phyloP scores from a whole-genome alignment of 257 asterid genomes.

The Solanum dulcamara region DNA sequence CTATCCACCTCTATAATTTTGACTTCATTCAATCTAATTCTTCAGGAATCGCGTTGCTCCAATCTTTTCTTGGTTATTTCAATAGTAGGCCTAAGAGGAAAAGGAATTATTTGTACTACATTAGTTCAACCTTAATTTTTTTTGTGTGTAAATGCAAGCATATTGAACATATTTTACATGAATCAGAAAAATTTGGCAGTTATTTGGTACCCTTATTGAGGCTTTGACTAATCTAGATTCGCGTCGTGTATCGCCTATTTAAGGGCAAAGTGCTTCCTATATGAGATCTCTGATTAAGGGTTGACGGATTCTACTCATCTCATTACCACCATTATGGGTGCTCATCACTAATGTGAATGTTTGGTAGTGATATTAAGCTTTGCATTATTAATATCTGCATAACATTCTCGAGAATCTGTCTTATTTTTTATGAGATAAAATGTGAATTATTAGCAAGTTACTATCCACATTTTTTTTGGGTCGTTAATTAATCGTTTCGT shows the following conservation, averaged over 20 bases:
- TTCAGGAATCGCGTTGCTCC: not conserved
- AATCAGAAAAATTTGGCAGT: not conserved
- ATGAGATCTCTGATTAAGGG: not conserved
- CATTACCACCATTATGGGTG: not conserved
- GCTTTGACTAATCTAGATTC: not conserved
- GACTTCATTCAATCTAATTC: slow-evolving; percentile 18
- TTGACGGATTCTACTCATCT: not conserved
- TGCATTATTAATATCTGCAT: not conserved
- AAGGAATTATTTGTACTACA: not conserved
- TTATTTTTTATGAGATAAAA: too few species aligned
- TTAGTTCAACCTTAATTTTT: not conserved
- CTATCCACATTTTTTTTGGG: too few species aligned
- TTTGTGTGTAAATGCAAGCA: not conserved
- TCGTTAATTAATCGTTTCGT: too few species aligned
- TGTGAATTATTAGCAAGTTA: not conserved
- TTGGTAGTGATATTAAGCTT: not conserved
- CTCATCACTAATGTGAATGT: not conserved
- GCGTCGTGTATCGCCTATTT: not conserved
- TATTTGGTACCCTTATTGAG: not conserved
- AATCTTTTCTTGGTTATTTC: not conserved
- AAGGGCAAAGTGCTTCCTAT: not conserved
- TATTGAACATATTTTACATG: not conserved
- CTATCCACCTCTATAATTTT: slow-evolving; percentile 66
- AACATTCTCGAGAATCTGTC: not conserved
- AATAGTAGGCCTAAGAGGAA: not conserved